phyloP scores from a whole-genome alignment of 192 early-diverging fungal species.

The Backusella psychrophila region DNA sequence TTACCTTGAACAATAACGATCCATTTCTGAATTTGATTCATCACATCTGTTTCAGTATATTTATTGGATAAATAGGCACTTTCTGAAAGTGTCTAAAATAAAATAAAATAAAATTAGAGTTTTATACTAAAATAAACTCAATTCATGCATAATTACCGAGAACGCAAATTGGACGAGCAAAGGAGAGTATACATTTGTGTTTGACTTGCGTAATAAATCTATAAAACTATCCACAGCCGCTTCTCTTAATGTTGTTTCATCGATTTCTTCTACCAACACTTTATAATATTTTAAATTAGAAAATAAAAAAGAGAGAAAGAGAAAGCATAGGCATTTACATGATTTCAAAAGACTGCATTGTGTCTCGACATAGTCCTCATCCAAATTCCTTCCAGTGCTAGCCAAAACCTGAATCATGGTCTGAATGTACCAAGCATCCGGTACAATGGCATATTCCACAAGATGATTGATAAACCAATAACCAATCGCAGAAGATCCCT shows the following conservation, averaged over 20 bases:
- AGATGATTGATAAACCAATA: conserved; percentile 8
- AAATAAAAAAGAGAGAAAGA: background rate
- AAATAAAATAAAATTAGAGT: background rate
- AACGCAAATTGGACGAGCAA: conserved; percentile 17
- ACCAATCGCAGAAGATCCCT: background rate
- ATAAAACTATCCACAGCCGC: conserved; percentile 1
- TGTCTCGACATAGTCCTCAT: conserved; percentile 9
- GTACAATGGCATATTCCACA: background rate
- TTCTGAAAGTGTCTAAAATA: conserved; percentile 24
- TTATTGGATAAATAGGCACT: conserved; percentile 14
- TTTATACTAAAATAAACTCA: background rate
- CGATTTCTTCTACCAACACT: conserved; percentile 10
- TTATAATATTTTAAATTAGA: background rate
- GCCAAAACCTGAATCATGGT: background rate
- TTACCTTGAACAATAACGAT: conserved; percentile 25
- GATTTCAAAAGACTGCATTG: conserved; percentile 13
- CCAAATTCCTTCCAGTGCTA: background rate
- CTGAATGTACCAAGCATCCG: conserved; percentile 12
- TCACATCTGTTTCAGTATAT: conserved; percentile 16
- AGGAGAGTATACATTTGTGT: background rate
- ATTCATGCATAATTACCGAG: conserved; percentile 13
- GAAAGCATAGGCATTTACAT: background rate
- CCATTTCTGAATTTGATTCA: conserved; percentile 22
- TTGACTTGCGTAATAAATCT: background rate
- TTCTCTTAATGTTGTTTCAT: conserved; percentile 11